These are phyloP conservation scores for Penicillium sp. DNA, from an alignment of 2,329 filamentous ascomycete genomes.

Conservation along the genomic window DNA sequence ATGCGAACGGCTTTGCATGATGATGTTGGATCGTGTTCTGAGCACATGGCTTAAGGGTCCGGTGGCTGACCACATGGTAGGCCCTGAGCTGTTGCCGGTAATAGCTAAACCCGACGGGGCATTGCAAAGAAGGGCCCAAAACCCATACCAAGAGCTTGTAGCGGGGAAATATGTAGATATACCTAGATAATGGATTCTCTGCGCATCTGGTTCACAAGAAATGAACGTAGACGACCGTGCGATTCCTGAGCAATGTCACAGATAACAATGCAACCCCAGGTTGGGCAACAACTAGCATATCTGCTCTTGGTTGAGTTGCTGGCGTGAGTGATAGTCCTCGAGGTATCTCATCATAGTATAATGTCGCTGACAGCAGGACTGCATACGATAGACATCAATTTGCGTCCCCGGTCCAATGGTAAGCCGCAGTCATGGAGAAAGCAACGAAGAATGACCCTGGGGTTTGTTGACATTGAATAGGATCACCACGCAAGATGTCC, in stretches of 20 bases:
- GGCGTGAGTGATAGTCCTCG: conserved; percentile 21
- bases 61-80: not conserved
- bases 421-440: not conserved
- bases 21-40: not conserved
- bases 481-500: conserved; percentile 40
- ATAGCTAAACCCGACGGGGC: not conserved
- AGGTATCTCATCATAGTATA: not conserved
- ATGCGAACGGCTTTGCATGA: not conserved
- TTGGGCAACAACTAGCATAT: conserved; percentile 15
- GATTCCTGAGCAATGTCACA: not conserved
- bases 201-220: not conserved
- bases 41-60: not conserved
- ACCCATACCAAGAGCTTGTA: not conserved
- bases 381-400: conserved; percentile 25
- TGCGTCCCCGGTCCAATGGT: conserved; percentile 30
- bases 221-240: not conserved
- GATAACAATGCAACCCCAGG: conserved; percentile 1
- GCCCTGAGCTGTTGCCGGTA: not conserved
- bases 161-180: not conserved
- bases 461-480: not conserved
- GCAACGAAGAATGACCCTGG: not conserved
- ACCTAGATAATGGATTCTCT: not conserved
- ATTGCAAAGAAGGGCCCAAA: not conserved
- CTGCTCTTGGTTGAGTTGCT: conserved; percentile 30
- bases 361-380: not conserved